These are phyloP conservation scores for Persicaria tinctoria DNA, from an alignment of 148 eudicot species.

Conservation along the genomic window DNA sequence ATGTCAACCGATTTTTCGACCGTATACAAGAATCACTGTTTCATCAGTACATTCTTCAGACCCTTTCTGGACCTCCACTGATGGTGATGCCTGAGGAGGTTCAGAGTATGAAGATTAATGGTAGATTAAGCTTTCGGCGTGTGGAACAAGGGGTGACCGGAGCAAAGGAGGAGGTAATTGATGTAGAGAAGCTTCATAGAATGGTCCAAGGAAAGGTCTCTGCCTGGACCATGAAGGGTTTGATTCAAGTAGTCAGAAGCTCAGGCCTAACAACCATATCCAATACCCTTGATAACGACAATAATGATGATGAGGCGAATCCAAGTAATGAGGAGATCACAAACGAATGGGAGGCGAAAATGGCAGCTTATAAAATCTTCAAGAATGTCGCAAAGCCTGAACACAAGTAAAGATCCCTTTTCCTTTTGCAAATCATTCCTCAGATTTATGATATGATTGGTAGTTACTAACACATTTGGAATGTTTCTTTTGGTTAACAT, in stretches of 20 bases:
- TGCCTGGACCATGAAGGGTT: constrained; percentile 84
- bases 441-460: background rate
- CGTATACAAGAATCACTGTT: constrained; percentile 77
- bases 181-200: constrained; percentile 70
- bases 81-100: constrained; percentile 25
- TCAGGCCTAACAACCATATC: constrained; percentile 62
- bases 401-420: constrained; percentile 34
- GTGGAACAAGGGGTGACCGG: constrained; percentile 27
- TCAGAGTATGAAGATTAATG: constrained; percentile 23
- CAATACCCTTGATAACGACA: constrained; percentile 31
- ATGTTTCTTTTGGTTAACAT: background rate
- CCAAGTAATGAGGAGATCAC: constrained; percentile 48
- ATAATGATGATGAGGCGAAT: constrained; percentile 39
- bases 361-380: constrained; percentile 53
- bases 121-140: constrained; percentile 42
- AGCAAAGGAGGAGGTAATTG: constrained; percentile 51
- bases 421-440: background rate
- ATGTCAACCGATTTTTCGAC: constrained; percentile 76
- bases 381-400: constrained; percentile 58
- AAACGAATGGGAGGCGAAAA: constrained; percentile 70
- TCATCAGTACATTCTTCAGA: constrained; percentile 82
- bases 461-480: background rate
- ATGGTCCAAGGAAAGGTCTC: constrained; percentile 68
- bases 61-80: constrained; percentile 59
- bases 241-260: constrained; percentile 50